phyloP scores from a whole-genome alignment of 1,284 basidiomycete genomes.

The Salmacisia buchloeana region DNA sequence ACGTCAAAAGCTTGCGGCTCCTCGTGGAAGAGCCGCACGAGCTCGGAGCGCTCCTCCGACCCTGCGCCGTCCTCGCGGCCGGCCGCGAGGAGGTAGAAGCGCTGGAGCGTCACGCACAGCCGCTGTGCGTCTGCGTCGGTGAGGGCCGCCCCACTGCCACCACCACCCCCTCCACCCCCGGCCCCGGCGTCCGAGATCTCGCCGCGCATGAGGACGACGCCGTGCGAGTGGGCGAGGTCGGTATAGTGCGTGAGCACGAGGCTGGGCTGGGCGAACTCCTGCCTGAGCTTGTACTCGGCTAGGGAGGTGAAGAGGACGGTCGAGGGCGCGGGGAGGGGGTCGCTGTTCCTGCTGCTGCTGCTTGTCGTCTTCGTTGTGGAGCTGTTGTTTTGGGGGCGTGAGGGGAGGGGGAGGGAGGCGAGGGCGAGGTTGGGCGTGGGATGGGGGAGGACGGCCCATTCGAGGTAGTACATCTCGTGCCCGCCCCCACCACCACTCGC shows the following conservation, averaged over 20 bases:
- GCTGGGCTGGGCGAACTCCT: slow-evolving; percentile 82
- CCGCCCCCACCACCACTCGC: slow-evolving; percentile 22
- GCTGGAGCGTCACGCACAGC: slow-evolving; percentile 38
- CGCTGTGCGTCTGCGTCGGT: slow-evolving; percentile 49
- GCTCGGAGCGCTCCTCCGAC: slow-evolving; percentile 23
- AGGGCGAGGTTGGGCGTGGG: slow-evolving; percentile 46
- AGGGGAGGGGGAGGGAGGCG: slow-evolving; percentile 9
- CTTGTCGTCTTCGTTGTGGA: background rate
- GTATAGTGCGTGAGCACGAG: slow-evolving; percentile 88
- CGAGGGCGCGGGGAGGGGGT: slow-evolving; percentile 14
- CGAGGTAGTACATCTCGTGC: slow-evolving; percentile 46
- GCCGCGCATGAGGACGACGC: slow-evolving; percentile 78
- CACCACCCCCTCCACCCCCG: slow-evolving; percentile 24
- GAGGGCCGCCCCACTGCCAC: slow-evolving; percentile 23
- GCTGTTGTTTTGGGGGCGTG: background rate
- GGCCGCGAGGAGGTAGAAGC: slow-evolving; percentile 39
- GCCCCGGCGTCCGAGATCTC: slow-evolving; percentile 67
- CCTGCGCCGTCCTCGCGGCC: slow-evolving; percentile 6
- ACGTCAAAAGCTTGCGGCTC: slow-evolving; percentile 35
- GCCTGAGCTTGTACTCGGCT: slow-evolving; percentile 84
- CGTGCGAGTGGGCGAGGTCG: slow-evolving; percentile 74
- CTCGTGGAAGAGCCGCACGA: slow-evolving; percentile 38
- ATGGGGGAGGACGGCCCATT: slow-evolving; percentile 39
- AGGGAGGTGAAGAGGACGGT: slow-evolving; percentile 85
- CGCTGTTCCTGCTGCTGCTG: slow-evolving; percentile 4